A percentile compares a stretch with the other conserved stretches of the same genome.
phyloP scores from a whole-genome alignment of 1,284 basidiomycete genomes.

The Macrocybe sp. region DNA sequence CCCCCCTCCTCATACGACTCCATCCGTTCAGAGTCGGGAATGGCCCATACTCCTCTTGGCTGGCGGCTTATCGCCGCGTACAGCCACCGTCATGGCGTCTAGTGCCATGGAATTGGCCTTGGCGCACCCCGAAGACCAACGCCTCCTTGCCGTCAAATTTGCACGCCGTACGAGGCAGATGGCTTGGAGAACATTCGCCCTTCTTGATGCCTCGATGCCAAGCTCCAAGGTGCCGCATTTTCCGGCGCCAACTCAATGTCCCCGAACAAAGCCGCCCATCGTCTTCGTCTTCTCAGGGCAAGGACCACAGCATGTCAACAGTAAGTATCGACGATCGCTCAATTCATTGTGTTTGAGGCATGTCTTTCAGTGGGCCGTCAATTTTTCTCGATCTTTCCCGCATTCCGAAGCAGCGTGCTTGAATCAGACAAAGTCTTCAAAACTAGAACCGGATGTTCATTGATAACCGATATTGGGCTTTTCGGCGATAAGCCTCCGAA shows the following conservation, averaged over 20 bases:
- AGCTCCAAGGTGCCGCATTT: slow-evolving; percentile 10
- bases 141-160: slow-evolving; percentile 13
- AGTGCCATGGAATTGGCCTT: slow-evolving; percentile 5
- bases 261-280: slow-evolving; percentile 22
- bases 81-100: slow-evolving; percentile 17
- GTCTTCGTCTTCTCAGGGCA: slow-evolving; percentile 38
- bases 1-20: slow-evolving; percentile 15
- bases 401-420: slow-evolving; percentile 31
- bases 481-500: slow-evolving; percentile 17
- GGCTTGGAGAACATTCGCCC: slow-evolving; percentile 28
- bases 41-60: slow-evolving; percentile 25
- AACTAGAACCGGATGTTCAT: slow-evolving; percentile 25
- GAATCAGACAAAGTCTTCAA: slow-evolving; percentile 29
- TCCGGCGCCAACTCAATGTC: slow-evolving; percentile 18
- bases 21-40: background rate
- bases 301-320: slow-evolving; percentile 34
- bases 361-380: slow-evolving; percentile 33
- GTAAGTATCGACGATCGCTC: slow-evolving; percentile 13
- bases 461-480: slow-evolving; percentile 27
- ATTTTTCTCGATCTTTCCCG: slow-evolving; percentile 27
- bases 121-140: slow-evolving; percentile 9
- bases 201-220: slow-evolving; percentile 2
- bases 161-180: slow-evolving; percentile 27
- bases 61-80: slow-evolving; percentile 32
- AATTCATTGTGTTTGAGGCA: background rate